phyloP scores from a whole-genome alignment of 148 eudicot species.

The Pouteria glomerata region DNA sequence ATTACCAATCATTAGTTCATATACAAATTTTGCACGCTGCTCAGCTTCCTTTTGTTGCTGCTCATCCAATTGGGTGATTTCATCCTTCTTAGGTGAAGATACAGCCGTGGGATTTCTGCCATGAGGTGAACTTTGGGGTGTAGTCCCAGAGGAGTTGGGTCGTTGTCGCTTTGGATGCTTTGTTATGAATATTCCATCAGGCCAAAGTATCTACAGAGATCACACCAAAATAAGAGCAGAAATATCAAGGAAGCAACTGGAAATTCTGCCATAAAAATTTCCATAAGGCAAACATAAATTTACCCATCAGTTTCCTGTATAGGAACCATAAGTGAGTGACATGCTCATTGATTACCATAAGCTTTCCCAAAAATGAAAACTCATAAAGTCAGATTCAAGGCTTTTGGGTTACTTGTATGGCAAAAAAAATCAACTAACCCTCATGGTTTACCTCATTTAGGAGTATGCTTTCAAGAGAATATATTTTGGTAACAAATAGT shows the following conservation, averaged over 20 bases:
- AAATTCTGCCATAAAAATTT: neutral
- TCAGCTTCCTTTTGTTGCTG: slow-evolving; percentile 64
- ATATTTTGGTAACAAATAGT: neutral
- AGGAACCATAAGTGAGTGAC: neutral
- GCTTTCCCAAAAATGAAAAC: neutral
- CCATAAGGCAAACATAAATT: neutral
- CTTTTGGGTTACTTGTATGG: neutral
- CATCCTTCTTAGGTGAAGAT: slow-evolving; percentile 48
- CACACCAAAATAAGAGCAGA: slow-evolving; percentile 6
- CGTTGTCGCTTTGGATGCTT: slow-evolving; percentile 79
- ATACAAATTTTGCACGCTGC: slow-evolving; percentile 77
- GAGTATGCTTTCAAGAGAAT: neutral
- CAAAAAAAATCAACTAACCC: neutral
- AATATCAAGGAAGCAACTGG: neutral
- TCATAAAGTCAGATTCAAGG: neutral
- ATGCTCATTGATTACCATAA: neutral
- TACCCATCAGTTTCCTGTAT: neutral
- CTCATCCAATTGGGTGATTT: slow-evolving; percentile 40
- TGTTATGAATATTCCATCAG: slow-evolving; percentile 93
- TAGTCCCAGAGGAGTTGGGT: slow-evolving; percentile 40
- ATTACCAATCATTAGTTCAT: slow-evolving; percentile 85
- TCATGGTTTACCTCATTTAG: neutral
- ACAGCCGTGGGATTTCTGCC: slow-evolving; percentile 37
- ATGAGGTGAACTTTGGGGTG: slow-evolving; percentile 35
- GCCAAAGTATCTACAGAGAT: slow-evolving; percentile 85